A percentile compares a stretch with the other conserved stretches of the same genome.
These are phyloP conservation scores for Neckera pumila DNA, from an alignment of 225 moss, liverwort and hornwort species.

Conservation along the genomic window DNA sequence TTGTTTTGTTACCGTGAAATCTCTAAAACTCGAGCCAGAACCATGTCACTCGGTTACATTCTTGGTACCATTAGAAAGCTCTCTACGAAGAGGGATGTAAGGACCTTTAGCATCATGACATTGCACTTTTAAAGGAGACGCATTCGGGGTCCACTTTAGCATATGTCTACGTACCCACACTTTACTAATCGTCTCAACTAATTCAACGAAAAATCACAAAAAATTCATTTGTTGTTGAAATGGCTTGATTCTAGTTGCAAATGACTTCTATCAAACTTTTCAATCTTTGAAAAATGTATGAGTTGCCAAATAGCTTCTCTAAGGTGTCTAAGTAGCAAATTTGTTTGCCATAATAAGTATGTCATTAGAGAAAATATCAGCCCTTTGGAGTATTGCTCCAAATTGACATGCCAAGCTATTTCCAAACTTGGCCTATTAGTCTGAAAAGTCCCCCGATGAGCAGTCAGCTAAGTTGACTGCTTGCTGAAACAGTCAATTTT, in stretches of 20 bases:
- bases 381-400: too few relatives aligned
- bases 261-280: not conserved
- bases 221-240: not conserved
- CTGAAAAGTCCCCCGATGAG: too few relatives aligned
- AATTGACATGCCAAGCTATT: too few relatives aligned
- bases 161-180: too few relatives aligned
- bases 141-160: too few relatives aligned
- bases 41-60: rapidly evolving
- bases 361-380: too few relatives aligned
- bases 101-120: not conserved
- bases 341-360: not conserved
- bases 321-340: not conserved
- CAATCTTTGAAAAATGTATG: not conserved
- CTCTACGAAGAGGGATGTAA: not conserved
- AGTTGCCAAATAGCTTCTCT: not conserved
- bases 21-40: rapidly evolving
- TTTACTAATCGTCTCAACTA: not conserved
- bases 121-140: not conserved
- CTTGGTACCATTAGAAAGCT: not conserved
- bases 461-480: too few relatives aligned
- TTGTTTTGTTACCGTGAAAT: not conserved
- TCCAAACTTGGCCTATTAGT: too few relatives aligned
- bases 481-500: too few relatives aligned
- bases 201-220: not conserved
- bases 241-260: not conserved